Percentiles rank a stretch among this genome's conserved stretches.
Evolutionary conservation across 2,329 filamentous ascomycete species (phyloP).

Genomic region (Zasmidium citrigriseum): DNA sequence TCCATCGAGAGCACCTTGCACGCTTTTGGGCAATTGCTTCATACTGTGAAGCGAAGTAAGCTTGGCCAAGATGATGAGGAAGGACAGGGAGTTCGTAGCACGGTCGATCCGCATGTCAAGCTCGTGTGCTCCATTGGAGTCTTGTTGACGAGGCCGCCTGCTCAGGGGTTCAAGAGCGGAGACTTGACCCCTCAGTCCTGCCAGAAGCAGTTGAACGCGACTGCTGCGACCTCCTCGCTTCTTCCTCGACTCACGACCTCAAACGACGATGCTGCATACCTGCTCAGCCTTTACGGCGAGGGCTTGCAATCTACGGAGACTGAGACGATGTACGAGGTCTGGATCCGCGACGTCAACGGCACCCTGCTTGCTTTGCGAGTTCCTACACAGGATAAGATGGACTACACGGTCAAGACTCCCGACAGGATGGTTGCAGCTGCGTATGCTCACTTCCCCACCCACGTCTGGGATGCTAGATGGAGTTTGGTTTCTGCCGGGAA

Average conservation of each 20-base stretch:
- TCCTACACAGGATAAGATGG: conserved; percentile 2
- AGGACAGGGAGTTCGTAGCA: neutral
- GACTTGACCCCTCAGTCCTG: conserved; percentile 6
- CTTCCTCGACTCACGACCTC: conserved; percentile 17
- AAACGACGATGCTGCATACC: conserved; percentile 7
- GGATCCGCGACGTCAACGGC: conserved; percentile 13
- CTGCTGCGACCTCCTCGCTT: neutral
- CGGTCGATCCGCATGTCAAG: conserved; percentile 5
- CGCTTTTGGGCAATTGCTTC: conserved; percentile 13
- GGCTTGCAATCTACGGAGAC: neutral
- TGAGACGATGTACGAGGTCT: conserved; percentile 10
- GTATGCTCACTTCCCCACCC: conserved; percentile 15
- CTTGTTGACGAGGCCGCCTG: conserved; percentile 10
- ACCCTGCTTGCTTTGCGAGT: conserved; percentile 12
- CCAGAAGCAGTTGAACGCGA: conserved; percentile 13
- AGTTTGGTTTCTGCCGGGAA: too few species aligned
- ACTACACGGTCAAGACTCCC: conserved; percentile 11
- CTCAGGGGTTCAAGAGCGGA: conserved; percentile 2
- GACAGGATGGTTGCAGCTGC: conserved; percentile 14
- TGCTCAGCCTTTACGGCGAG: conserved; percentile 1
- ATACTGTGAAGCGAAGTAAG: conserved; percentile 2
- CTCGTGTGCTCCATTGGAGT: conserved; percentile 16
- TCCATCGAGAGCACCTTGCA: conserved; percentile 9
- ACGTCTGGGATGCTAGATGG: conserved; percentile 25
- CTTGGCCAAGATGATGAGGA: conserved; percentile 9